Evolutionary conservation across 225 moss, liverwort and hornwort species (phyloP).

Genomic region (Anthoceros angustus): DNA sequence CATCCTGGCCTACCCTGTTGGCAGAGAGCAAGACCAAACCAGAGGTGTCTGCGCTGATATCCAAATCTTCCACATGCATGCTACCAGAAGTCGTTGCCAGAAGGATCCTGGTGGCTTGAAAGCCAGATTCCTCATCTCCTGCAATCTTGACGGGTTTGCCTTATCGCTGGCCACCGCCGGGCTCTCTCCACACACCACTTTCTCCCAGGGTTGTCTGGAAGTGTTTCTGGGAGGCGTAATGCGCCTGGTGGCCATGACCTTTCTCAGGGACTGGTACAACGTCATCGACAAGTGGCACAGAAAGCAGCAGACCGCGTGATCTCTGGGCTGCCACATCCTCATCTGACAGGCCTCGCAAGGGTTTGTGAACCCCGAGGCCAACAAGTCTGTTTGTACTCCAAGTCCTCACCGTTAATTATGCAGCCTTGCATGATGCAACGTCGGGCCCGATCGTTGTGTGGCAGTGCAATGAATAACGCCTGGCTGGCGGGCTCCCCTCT

Average conservation of each 20-base stretch:
- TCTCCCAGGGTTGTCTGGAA: slow-evolving; percentile 41
- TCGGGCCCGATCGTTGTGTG: too few relatives aligned
- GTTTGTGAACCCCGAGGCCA: too few relatives aligned
- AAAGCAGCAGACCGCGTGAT: not conserved
- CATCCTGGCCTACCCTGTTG: slow-evolving; percentile 1
- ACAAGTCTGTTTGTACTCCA: too few relatives aligned
- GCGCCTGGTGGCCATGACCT: slow-evolving; percentile 38
- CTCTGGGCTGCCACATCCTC: too few relatives aligned
- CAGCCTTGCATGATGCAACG: too few relatives aligned
- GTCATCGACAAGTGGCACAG: slow-evolving; percentile 18
- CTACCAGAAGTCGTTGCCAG: slow-evolving; percentile 48
- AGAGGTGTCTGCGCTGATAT: slow-evolving; percentile 42
- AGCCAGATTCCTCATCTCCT: slow-evolving; percentile 41
- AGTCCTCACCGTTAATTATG: too few relatives aligned
- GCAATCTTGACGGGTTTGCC: slow-evolving; percentile 55
- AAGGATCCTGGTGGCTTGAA: slow-evolving; percentile 48
- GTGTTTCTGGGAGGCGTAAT: slow-evolving; percentile 47
- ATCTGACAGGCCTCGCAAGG: too few relatives aligned
- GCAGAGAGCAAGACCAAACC: slow-evolving; percentile 65
- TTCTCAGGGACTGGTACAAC: slow-evolving; percentile 49
- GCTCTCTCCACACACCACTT: slow-evolving; percentile 59
- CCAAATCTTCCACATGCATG: slow-evolving; percentile 30
- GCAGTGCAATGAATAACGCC: too few relatives aligned
- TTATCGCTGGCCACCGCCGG: slow-evolving; percentile 45
- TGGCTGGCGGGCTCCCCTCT: too few relatives aligned